Base-by-base conservation (phyloP, 2,329 filamentous ascomycete species). In the Xylaria sp. region DNA sequence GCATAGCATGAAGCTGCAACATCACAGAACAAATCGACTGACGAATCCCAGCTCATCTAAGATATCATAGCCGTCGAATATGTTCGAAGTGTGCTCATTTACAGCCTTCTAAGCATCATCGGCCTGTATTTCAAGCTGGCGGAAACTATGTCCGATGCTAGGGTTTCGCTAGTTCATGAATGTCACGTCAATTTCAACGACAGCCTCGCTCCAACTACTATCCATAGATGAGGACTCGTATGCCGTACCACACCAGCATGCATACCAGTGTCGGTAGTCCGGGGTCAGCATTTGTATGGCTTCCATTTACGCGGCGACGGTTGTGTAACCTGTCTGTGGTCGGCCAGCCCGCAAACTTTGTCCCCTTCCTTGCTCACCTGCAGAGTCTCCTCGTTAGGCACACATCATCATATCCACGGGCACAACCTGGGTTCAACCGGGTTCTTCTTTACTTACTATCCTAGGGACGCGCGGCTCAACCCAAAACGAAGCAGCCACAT, bases 331-430 rank as follows among this genome's bases (percentile, higher is more conserved):
- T 70, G 61, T 53, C 62, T 52, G 20, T 61, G 23, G 66, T 70
- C 56, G 64, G 65, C 57, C 65, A 69, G 58, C 60, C 41, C 56
- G 20, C 39, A 70, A 73, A 66, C 70, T 73, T 59, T 62, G 28
- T 46, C 45, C 50, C 56, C 58, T 61, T 61, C 57, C 65, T 53
- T 59, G 57, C 57, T 39, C 34, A 28, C 46, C 12, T 39, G 43
- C 57, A 57, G 13, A 65, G 20, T 45, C 55, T 56, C n/a, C 43
- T 61, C 48, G 43, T 45, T 28, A 39, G 48, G 52, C 52, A 46
- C 34, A 52, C 53, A 41, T 30, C 46, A 60, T 30, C 23, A 53
- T 59, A 45, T 58, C 41, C 32, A 48, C 50, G 52, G 32, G 20
- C 30, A 36, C 39, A 57, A 36, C 25, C 28, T 59, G 18, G 50